Conservation (phyloP, 2,329 filamentous ascomycete genomes). For the Teratosphaeria destructans region DNA sequence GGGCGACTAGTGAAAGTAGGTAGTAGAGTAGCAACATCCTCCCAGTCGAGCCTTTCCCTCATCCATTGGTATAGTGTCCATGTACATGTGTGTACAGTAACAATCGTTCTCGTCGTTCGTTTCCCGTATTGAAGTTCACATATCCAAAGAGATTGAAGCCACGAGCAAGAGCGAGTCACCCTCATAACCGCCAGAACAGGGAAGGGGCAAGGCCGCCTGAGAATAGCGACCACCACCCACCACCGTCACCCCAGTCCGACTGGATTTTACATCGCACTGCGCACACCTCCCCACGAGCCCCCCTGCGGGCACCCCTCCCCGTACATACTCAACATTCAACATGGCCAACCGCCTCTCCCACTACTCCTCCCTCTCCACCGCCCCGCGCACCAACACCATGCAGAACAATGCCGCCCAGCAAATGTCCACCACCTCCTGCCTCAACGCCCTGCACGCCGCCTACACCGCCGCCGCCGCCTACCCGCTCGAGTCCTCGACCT, state of each 20-base stretch:
- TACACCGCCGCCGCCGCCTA: constrained; percentile 79
- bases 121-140: neutral
- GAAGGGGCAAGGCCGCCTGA: neutral
- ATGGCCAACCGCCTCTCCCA: constrained; percentile 54
- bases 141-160: neutral
- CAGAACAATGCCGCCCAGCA: constrained; percentile 56
- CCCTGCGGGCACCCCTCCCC: constrained; percentile 11
- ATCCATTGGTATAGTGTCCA: neutral
- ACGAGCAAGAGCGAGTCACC: neutral
- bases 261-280: neutral
- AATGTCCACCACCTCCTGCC: constrained; percentile 82
- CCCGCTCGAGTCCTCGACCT: constrained; percentile 77
- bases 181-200: neutral
- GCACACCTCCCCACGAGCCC: constrained; percentile 7
- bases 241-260: neutral
- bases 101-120: neutral
- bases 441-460: constrained; percentile 84
- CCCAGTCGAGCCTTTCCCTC: neutral
- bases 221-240: neutral
- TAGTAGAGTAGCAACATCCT: neutral
- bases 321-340: constrained; percentile 18
- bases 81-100: neutral
- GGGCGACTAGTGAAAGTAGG: neutral
- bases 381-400: constrained; percentile 41
- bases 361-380: constrained; percentile 50